Base-by-base conservation (phyloP, 2,329 filamentous ascomycete genomes). In the Ascochyta koolunga region DNA sequence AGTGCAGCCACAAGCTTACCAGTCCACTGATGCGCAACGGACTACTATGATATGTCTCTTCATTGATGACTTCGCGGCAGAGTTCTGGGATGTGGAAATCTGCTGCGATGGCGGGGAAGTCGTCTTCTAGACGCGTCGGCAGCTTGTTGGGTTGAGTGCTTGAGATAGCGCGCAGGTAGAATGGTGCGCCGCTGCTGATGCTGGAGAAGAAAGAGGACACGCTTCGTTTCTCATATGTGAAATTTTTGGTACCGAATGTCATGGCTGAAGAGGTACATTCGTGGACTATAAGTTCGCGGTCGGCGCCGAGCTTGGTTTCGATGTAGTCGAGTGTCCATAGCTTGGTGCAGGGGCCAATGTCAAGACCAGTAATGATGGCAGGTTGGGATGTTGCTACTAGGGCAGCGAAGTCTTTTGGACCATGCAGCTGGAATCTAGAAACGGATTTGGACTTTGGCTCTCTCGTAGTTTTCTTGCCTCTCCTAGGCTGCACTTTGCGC, bases 1-100 rank as follows among this genome's bases (percentile, higher is more conserved):
- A 96, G 74, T 96, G 91, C 27, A 96, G 80, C 92, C 93, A 96
- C 84, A 96, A 90, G 35, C 87, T 89, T 10, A 93, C 89, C 1
- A 85, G 85, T 0, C 90, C 90, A 4, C 89, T 93, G 55, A 96
- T 86, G 18, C 91, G 83, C 21, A 96, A 76, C 0, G 92, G 87
- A 2, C 90, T 93, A 70, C 89, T 93, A 69, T 96, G 91, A 3
- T 84, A 74, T 4, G 90, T 85, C 13, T 47, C 15, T 5, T 54
- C 40, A 21, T 61, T 62, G 4, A 65, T 46, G 3, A 65, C 52
- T 29, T 82, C 77, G 0, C 73, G 72, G 9, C 96, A 77, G 56
- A 86, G 78, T 1, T 78, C 62, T 1, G 91, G 90, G 1, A 96
- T 73, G 13, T 71, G 66, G 71, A 96, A 96, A 70, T 96, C 91